Base-by-base conservation (phyloP, 306 rosid species). In the Senna siamea region DNA sequence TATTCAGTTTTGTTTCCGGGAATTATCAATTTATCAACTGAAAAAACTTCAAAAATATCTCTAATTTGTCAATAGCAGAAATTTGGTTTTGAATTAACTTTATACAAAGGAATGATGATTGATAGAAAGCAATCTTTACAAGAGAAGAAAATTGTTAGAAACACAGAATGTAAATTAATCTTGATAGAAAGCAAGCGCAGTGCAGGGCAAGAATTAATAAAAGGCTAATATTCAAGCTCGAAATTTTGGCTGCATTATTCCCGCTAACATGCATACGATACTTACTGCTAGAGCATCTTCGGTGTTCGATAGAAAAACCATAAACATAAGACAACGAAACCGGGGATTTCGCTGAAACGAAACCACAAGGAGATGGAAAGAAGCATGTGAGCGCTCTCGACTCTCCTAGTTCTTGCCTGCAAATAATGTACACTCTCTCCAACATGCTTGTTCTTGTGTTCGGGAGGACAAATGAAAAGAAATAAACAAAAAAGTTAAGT, bases 401-500 rank as follows among this genome's bases (percentile, higher is more conserved):
- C 30, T 38, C 69, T 79, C 74, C 78, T 73, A 47, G 32, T 56
- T 12, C 12, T 61, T 17, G 28, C 57, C 78, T 43, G 71, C 74
- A 85, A 75, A 79, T 70, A 73, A 79, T 81, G 81, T 82, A 85
- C 87, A 81, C 60, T 26, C 64, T 26, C 64, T 32, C 57, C 78
- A 51, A 50, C 63, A 52, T 64, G 63, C 51, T 48, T 75, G 20
- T 64, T 57, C 51, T 48, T 75, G 20, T 72, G 28, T 19, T 28
- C 63, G 62, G 30, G 68, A 47, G 61, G 65, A 12, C 74, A 61
- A 50, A 58, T 60, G 69, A 26, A 67, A 8, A 58, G 23, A 72
- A 11, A 61, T n/a, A 34, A n/a, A 5, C 17, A 47, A 44, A 69
- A 69, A 59, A 44, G 85, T 76, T 46, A 51, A 77, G 85, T 79